Conservation (phyloP, 208 protist genomes). For the Trypanosoma platydactyli region DNA sequence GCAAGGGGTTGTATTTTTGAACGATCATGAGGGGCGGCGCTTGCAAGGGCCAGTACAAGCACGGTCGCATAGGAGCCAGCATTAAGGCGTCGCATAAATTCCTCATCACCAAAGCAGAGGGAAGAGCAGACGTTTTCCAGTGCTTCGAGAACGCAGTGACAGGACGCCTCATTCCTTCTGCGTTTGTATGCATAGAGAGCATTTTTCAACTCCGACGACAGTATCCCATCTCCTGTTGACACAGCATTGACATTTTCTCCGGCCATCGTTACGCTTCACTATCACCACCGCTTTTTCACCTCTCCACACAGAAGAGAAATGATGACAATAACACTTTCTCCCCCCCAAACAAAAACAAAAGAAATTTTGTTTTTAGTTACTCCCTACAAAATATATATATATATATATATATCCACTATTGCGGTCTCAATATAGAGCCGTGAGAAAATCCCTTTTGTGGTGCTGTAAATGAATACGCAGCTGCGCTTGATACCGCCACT, state of each 20-base stretch:
- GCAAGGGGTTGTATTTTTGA: slow-evolving; percentile 13
- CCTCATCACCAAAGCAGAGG: slow-evolving; percentile 38
- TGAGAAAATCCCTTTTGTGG: too few species aligned
- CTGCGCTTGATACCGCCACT: too few species aligned
- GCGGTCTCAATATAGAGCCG: too few species aligned
- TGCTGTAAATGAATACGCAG: too few species aligned
- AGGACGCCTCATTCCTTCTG: not conserved
- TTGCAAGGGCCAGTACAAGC: slow-evolving; percentile 17
- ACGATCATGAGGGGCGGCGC: not conserved
- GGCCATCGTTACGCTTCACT: not conserved
- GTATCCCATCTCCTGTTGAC: not conserved
- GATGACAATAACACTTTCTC: not conserved
- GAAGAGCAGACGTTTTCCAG: slow-evolving; percentile 28
- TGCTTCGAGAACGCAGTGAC: not conserved
- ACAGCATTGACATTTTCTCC: not conserved
- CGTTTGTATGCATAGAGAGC: not conserved
- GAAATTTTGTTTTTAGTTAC: not conserved
- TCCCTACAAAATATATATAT: not conserved
- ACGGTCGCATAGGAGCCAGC: slow-evolving; percentile 14
- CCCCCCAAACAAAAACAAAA: not conserved
- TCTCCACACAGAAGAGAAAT: not conserved
- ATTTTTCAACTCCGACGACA: slow-evolving; percentile 6
- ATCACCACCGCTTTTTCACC: slow-evolving; percentile 1
- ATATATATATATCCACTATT: not conserved
- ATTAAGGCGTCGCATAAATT: slow-evolving; percentile 27